A percentile compares a stretch with the other conserved stretches of the same genome.
Evolutionary conservation across 257 asterid genomes (phyloP).

Genomic region (Solanum bulbocastanum): DNA sequence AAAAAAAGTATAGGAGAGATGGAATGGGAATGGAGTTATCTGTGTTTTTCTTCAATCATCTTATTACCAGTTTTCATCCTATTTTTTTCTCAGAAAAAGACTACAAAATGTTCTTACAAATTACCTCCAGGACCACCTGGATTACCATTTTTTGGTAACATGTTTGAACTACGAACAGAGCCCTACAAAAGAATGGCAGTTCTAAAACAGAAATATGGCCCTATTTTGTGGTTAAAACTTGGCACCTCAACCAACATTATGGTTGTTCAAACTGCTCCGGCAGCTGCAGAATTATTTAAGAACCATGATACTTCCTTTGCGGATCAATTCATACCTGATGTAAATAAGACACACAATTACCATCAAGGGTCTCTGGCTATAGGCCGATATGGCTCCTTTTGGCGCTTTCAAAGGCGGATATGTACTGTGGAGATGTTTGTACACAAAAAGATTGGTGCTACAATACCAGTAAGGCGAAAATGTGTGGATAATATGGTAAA

Average conservation of each 20-base stretch:
- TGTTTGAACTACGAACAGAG: slow-evolving; percentile 5
- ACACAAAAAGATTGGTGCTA: slow-evolving; percentile 24
- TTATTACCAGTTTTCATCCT: not conserved
- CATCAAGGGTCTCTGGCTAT: slow-evolving; percentile 35
- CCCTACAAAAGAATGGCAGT: slow-evolving; percentile 27
- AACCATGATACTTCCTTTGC: slow-evolving; percentile 37
- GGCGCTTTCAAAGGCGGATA: slow-evolving; percentile 46
- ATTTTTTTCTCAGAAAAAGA: not conserved
- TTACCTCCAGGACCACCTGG: not conserved
- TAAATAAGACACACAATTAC: slow-evolving; percentile 25
- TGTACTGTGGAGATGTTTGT: slow-evolving; percentile 47
- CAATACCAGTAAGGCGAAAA: slow-evolving; percentile 26
- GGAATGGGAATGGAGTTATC: slow-evolving; percentile 15
- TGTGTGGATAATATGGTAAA: slow-evolving; percentile 34
- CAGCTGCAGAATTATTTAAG: slow-evolving; percentile 24
- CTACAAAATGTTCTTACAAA: not conserved
- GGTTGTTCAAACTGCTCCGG: slow-evolving; percentile 12
- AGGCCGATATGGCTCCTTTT: slow-evolving; percentile 42
- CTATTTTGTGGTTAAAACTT: slow-evolving; percentile 33
- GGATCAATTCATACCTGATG: slow-evolving; percentile 30
- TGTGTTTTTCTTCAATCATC: slow-evolving; percentile 3
- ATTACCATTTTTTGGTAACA: not conserved
- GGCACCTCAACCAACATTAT: slow-evolving; percentile 33
- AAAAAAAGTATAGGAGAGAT: not conserved
- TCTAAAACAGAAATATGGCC: slow-evolving; percentile 23